Base-by-base conservation (phyloP, 2,329 filamentous ascomycete species). In the Ophidiomyces ophidiicola region DNA sequence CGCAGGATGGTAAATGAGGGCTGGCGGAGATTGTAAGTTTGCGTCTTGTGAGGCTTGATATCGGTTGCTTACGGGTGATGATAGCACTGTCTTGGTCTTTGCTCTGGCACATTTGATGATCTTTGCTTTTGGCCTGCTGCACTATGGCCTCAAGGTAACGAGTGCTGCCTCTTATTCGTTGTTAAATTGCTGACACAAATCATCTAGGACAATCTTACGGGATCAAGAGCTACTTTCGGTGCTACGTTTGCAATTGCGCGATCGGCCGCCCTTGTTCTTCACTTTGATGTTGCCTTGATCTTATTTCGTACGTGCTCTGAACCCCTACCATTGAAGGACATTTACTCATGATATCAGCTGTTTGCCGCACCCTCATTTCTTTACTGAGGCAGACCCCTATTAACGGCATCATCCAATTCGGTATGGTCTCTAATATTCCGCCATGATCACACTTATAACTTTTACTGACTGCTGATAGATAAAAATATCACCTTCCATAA, bases 401-500 rank as follows among this genome's bases (percentile, higher is more conserved):
- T 41, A 87, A 88, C 59, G 82, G 83, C 49, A 83, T 90, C 55
- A 80, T 92, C 49, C 83, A 85, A 50, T 86, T 90, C 60, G 51
- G 50, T 53, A 46, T 29, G 48, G 39, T 29, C 14, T 15, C n/a
- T 10, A 19, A 5, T 15, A 10, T 25, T 14, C 14, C 10, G 7
- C 10, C 18, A 3, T 7, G n/a, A 10, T 4, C n/a, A 31, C 11
- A 6, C 20, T 31, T 2, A 6, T 10, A 8, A 5, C 26, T 30
- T 10, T n/a, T 44, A 23, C 34, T 39, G 21, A 26, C 19, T 12
- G n/a, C n/a, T 24, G 7, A 31, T 39, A 58, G 82, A 86, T 65
- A 87, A 86, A 69, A 86, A 87, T 63, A 86, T 87, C 58, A 83
- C 81, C 31, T 88, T 90, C 62, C 83, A 90, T 66, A 88, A 84